Evolutionary conservation across 108 stramenopile species (phyloP).

Genomic region (Conticribra weissflogii): DNA sequence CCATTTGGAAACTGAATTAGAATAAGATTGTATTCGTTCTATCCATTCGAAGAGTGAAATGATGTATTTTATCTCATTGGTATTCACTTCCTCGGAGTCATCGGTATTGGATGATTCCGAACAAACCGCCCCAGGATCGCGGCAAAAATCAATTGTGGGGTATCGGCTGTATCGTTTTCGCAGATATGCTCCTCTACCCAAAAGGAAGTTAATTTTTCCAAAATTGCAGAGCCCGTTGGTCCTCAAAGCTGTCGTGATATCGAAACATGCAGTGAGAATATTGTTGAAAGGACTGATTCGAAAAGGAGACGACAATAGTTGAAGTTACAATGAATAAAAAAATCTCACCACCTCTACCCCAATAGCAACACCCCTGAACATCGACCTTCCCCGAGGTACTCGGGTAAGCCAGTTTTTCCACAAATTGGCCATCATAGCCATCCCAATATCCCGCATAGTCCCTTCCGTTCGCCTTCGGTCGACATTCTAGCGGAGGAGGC

Average conservation of each 20-base stretch:
- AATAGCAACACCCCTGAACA: constrained; percentile 45
- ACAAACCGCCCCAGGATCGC: constrained; percentile 14
- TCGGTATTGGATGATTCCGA: too few species aligned
- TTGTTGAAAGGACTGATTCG: neutral
- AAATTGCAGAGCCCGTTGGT: constrained; percentile 45
- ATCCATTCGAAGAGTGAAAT: constrained; percentile 41
- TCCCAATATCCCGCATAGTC: constrained; percentile 36
- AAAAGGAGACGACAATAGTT: neutral
- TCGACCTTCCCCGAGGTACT: constrained; percentile 34
- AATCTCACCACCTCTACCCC: constrained; percentile 17
- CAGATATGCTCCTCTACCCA: constrained; percentile 35
- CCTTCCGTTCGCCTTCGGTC: constrained; percentile 3
- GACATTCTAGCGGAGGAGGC: constrained; percentile 32
- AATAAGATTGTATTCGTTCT: constrained; percentile 27
- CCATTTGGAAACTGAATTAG: constrained; percentile 24
- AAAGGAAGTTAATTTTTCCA: constrained; percentile 41
- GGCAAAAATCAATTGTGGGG: constrained; percentile 45
- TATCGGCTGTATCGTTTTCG: constrained; percentile 37
- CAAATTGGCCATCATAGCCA: constrained; percentile 27
- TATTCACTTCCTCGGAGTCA: neutral
- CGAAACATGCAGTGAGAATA: neutral
- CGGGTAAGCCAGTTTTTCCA: constrained; percentile 34
- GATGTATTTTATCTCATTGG: constrained; percentile 33
- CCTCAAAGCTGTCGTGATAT: constrained; percentile 8
- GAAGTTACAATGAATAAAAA: neutral